Base-by-base conservation (phyloP, 2,329 filamentous ascomycete species). In the Fusarium brevicatenulatum region DNA sequence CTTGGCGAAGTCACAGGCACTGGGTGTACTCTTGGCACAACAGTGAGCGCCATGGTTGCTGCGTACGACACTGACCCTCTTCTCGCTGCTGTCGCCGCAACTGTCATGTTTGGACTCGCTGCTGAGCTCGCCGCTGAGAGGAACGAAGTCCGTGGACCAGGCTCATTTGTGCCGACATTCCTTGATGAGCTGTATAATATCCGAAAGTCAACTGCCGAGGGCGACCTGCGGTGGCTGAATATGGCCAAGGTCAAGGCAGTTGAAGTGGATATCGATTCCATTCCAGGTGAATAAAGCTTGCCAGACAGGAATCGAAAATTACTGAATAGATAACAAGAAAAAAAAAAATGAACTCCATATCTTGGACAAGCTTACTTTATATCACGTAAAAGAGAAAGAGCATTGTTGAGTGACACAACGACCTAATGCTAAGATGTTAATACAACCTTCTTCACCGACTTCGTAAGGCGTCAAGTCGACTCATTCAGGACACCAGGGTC, bases 11-110 rank as follows among this genome's bases (percentile, higher is more conserved):
- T 96, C 61, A 96, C 93, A 0, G 94, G 93, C 5, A 93, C 91
- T 43, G 95, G 95, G 0, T 98, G 95, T 81, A 92, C 93, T 9
- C 86, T 98, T 11, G 95, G 95, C 3, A 96, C 95, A 0, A 90
- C 91, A 2, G 86, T 97, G 54, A 94, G 93, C 25, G 91, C 93
- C 57, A 92, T 92, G 80, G 80, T 95, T 49, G 92, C 93, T 1
- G 89, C 90, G 11, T 85, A 88, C 60, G 76, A 83, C 4, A 83
- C 85, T 4, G 91, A 95, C 78, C 90, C 89, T 78, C 84, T 98
- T n/a, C 82, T 90, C 3, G 94, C 94, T 9, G 89, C 91, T 1
- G 80, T 97, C 2, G 90, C 94, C 0, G 95, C 87, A 0, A 82
- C 97, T 23, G 80, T 96, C 72, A 88, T 94, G 80, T 98, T 92